Evolutionary conservation across 2,329 filamentous ascomycete species (phyloP).

Genomic region (Xylaria sp.): DNA sequence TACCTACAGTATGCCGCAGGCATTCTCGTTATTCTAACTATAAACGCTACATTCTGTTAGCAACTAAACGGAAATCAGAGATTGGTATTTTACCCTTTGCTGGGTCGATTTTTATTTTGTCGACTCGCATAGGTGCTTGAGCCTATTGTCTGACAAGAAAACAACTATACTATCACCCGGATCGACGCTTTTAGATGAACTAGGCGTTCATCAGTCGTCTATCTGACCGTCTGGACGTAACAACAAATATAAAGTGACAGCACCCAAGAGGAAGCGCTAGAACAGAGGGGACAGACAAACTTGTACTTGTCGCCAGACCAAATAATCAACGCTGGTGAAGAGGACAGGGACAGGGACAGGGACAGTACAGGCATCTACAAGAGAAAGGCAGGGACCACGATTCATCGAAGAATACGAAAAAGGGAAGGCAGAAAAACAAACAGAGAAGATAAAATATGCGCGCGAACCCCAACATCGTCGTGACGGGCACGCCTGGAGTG

Average conservation of each 20-base stretch:
- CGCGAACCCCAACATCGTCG: conserved; percentile 83
- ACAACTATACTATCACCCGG: conserved; percentile 1
- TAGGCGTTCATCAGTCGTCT: too few species aligned
- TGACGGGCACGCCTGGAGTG: conserved; percentile 94
- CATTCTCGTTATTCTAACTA: not conserved
- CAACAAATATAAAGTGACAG: not conserved
- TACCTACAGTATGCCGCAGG: not conserved
- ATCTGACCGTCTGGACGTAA: too few species aligned
- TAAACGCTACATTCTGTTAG: not conserved
- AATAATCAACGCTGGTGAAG: not conserved
- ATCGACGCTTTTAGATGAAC: not conserved
- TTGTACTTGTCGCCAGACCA: not conserved
- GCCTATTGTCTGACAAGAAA: not conserved
- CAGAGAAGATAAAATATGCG: conserved; percentile 51
- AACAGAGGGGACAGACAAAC: not conserved
- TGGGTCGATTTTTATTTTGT: not conserved
- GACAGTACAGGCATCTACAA: not conserved
- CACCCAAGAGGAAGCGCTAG: not conserved
- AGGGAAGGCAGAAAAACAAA: conserved; percentile 36
- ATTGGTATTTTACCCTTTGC: not conserved
- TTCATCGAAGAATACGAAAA: not conserved
- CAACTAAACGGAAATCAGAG: too few species aligned
- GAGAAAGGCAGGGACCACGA: not conserved
- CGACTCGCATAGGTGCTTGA: not conserved
- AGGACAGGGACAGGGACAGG: not conserved